Evolutionary conservation across 2,329 filamentous ascomycete genomes (phyloP).

Genomic region (Clonostachys rosea): DNA sequence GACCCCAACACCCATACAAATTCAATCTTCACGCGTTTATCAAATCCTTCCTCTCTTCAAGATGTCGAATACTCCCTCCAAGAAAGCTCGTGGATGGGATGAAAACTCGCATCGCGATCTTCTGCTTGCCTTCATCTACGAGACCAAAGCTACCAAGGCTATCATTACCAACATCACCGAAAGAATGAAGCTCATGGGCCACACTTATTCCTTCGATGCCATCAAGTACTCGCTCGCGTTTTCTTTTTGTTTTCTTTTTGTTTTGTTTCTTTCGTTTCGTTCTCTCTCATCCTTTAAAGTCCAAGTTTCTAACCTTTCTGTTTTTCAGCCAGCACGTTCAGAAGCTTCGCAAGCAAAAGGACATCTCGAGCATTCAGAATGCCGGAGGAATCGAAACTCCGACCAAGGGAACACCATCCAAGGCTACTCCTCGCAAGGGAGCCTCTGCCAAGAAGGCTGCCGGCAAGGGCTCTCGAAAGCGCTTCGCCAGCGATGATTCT

Average conservation of each 20-base stretch:
- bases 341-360: slow-evolving; percentile 32
- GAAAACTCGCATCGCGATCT: slow-evolving; percentile 30
- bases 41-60: background rate
- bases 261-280: background rate
- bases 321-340: slow-evolving; percentile 36
- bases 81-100: slow-evolving; percentile 16
- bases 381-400: slow-evolving; percentile 3
- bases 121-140: slow-evolving; percentile 26
- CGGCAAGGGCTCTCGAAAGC: slow-evolving; percentile 13
- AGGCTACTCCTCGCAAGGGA: slow-evolving; percentile 8
- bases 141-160: slow-evolving; percentile 11
- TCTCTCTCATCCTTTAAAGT: background rate
- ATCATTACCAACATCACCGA: slow-evolving; percentile 22
- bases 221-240: slow-evolving; percentile 26
- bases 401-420: slow-evolving; percentile 7
- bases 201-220: slow-evolving; percentile 28
- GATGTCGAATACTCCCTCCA: too few relatives aligned
- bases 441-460: slow-evolving; percentile 18
- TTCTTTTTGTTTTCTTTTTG: background rate
- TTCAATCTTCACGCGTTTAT: background rate
- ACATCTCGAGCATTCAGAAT: slow-evolving; percentile 14
- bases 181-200: slow-evolving; percentile 25
- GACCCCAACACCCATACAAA: background rate
- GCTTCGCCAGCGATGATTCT: slow-evolving; percentile 7
- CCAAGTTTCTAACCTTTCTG: slow-evolving; percentile 6